Base-by-base conservation (phyloP, 2,329 filamentous ascomycete genomes). In the Macrophomina tecta region DNA sequence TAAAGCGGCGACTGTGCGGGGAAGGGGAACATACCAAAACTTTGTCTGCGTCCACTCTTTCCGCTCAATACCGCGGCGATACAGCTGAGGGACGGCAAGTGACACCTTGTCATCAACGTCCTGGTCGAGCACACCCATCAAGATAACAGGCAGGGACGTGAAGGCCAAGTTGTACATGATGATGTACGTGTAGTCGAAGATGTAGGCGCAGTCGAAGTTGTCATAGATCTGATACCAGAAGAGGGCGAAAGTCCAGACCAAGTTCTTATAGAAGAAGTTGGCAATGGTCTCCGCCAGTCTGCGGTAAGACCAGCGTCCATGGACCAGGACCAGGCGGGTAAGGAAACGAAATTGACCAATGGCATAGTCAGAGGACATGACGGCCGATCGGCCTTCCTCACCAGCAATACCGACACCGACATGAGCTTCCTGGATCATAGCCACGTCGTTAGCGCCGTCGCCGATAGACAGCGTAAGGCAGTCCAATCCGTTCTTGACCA, bases 221-320 rank as follows among this genome's bases (percentile, higher is more conserved):
- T 91, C 93, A 80, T 91, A 99, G 65, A 97, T 92, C 77, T 96
- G 93, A 80, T 92, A 99, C 94, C 94, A 98, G 85, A 98, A 97
- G 67, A 99, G 91, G 51, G 91, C 87, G 76, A 97, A 94, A 0
- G 93, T 95, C 95, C 95, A 99, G 63, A 98, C 91, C 80, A 99
- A 91, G 83, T 98, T 99, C 90, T 99, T 99, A 88, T 98, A 99
- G 84, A 99, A 99, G 85, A 99, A 99, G 79, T 99, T 99, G 78
- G 93, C 93, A 74, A 96, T 97, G 55, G 90, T 92, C 82, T 99
- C 95, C 36, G 91, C 93, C 77, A 99, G 83, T 73, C 95, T 89
- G 64, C 94, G 88, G 81, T 99, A 99, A n/a, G 93, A 97, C 92
- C 94, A 97, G 67, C 94, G 88, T 67, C 94, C 94, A 76, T 97